Base-by-base conservation (phyloP, 345 rosid genomes). In the Psidium friedrichsthalianum region DNA sequence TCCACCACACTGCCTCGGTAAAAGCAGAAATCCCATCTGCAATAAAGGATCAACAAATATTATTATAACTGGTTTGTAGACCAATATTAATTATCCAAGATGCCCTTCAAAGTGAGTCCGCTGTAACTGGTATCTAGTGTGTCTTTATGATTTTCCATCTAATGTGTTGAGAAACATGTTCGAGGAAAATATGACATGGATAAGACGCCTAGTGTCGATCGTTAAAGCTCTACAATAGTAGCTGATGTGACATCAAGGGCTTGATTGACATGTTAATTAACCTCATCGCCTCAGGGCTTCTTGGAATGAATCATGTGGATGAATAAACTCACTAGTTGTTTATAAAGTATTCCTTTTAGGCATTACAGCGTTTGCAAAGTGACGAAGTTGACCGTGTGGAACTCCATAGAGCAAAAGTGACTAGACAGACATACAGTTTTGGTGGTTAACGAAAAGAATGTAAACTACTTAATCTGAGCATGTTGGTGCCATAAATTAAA, bases 21-120 rank as follows among this genome's bases (percentile, higher is more conserved):
- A 88, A 92, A 92, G 88, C 95, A 95, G 89, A 91, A 96, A 91
- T 97, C 99, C 98, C 99, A 97, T 91, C 99, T 97, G 83, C 84
- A 87, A 49, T 24, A 59, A 10, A 2, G 84, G 78, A 42, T 49
- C 78, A 32, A 69, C 78, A 22, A 16, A 32, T 64, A 69, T 69
- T 29, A 32, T 69, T 69, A 24, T 16, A 32, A 69, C 78, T 32
- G 76, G 44, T 64, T 32, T 5, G 76, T 32, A 32, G 76, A 64
- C 76, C 76, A 64, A 64, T 64, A 32, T 32, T 16, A 69, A 69
- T 69, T 69, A 69, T 36, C 78, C 44, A 1, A 69, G 24, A 69
- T 69, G 78, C 78, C 78, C 47, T 32, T 69, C 32, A 44, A 61
- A 69, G 78, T 69, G 78, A 69, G 47, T 69, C 78, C 32, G 44